Conservation (phyloP, 805 yeast species). For the Starmerella apis region DNA sequence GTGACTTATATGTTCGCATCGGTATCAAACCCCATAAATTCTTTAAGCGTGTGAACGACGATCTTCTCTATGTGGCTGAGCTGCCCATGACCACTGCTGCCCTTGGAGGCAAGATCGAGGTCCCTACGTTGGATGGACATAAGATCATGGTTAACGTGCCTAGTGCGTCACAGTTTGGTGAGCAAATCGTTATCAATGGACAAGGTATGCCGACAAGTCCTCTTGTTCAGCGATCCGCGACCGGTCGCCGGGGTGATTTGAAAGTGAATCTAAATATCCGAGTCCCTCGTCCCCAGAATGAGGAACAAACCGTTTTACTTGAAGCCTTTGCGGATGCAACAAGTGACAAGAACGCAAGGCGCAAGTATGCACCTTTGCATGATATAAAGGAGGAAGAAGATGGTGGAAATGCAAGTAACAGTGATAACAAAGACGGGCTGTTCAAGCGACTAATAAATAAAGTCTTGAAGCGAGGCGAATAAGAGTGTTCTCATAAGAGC, state of each 20-base stretch:
- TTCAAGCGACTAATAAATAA: conserved; percentile 31
- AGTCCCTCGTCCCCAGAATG: conserved; percentile 63
- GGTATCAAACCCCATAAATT: conserved; percentile 63
- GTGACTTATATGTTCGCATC: conserved; percentile 78
- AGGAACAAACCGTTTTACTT: conserved; percentile 76
- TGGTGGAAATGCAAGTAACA: not conserved
- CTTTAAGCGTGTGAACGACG: conserved; percentile 57
- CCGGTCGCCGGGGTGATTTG: conserved; percentile 64
- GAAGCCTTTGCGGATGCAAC: conserved; percentile 92
- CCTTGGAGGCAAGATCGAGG: conserved; percentile 77
- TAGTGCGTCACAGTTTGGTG: conserved; percentile 72
- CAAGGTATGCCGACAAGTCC: conserved; percentile 63
- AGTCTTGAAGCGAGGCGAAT: conserved; percentile 27
- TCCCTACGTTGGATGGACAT: conserved; percentile 76
- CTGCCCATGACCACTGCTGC: conserved; percentile 95
- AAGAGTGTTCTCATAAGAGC: not conserved
- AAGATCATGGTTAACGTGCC: conserved; percentile 68
- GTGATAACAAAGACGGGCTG: conserved; percentile 25
- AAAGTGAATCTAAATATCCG: conserved; percentile 62
- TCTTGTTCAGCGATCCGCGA: conserved; percentile 26
- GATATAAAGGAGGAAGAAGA: conserved; percentile 24
- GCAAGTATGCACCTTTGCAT: conserved; percentile 39
- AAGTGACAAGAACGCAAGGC: conserved; percentile 66
- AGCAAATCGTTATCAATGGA: conserved; percentile 63
- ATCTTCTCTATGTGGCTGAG: conserved; percentile 53